These are phyloP conservation scores for Luvunga scandens DNA, from an alignment of 345 rosid genomes.

Conservation along the genomic window DNA sequence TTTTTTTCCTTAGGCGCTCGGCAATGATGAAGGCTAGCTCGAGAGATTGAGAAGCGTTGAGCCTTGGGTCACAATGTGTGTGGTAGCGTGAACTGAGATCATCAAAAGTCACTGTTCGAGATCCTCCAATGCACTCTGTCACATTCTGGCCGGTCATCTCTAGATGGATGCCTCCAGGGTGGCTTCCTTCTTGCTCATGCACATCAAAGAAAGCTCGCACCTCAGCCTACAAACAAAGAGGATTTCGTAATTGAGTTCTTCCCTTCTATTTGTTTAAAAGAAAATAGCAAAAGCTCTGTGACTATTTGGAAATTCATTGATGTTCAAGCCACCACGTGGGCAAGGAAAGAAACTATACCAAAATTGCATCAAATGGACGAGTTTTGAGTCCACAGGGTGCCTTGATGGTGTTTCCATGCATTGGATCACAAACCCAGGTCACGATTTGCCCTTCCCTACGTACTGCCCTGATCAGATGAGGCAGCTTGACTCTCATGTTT, in stretches of 20 bases:
- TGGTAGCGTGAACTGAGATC: conserved; percentile 60
- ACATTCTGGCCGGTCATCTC: conserved; percentile 72
- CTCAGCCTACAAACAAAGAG: conserved; percentile 38
- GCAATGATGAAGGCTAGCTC: conserved; percentile 61
- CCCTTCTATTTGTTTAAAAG: neutral
- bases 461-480: conserved; percentile 57
- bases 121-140: conserved; percentile 67
- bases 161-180: conserved; percentile 59
- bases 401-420: conserved; percentile 70
- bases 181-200: conserved; percentile 66
- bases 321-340: conserved; percentile 1
- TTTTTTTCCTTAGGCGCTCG: conserved; percentile 54
- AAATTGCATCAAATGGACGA: conserved; percentile 59
- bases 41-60: conserved; percentile 63
- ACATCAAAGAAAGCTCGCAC: conserved; percentile 59
- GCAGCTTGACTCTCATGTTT: conserved; percentile 63
- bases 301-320: neutral
- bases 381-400: conserved; percentile 72
- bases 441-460: conserved; percentile 61
- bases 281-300: neutral
- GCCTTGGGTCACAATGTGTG: conserved; percentile 67
- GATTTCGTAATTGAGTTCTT: neutral
- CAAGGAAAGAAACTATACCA: conserved; percentile 34
- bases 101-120: conserved; percentile 53
- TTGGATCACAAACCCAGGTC: conserved; percentile 69